Base-by-base conservation (phyloP, 176 grass and related monocot species). In the Ampelocalamus luodianensis region DNA sequence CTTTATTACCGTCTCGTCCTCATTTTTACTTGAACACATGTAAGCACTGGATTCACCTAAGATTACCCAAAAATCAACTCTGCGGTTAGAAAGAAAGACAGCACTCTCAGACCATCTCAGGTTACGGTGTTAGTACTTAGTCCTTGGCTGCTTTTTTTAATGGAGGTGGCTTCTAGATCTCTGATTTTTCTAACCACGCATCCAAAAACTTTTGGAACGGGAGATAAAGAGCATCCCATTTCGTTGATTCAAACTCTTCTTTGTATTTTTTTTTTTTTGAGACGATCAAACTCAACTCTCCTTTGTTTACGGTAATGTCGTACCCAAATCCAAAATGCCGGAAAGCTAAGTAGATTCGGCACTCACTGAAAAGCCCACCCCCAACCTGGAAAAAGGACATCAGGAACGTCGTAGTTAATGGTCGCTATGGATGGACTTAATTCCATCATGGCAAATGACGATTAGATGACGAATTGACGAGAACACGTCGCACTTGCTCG, bases 331-430 rank as follows among this genome's bases (percentile, higher is more conserved):
- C 20, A 51, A 65, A 73, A 59, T 87, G 83, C 56, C 58, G 84
- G 74, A 90, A 90, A 83, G 72, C 48, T 58, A 66, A 36, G 38
- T 29, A 78, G 66, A 86, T 82, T 63, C 60, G 39, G 59, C 79
- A 72, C 45, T 82, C 16, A 8, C 18, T 24, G 10, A 9, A 65
- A 86, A 44, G 29, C 29, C 1, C 29, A 0, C 29, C 29, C 29
- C 29, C n/a, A n/a, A n/a, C n/a, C n/a, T n/a, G n/a, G n/a, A n/a
- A n/a, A n/a, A 51, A 14, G 32, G 15, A 53, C 34, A 27, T 18
- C 1, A 46, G 67, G 59, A 74, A 39, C 14, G 46, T 2, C 20
- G 20, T 73, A 34, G 15, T 29, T 0, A 50, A 38, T 16, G 42
- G 69, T 62, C 27, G 69, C 14, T 8, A 70, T 61, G 59, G 38